Evolutionary conservation across 2,329 filamentous ascomycete genomes (phyloP).

Genomic region (Paecilomyces fulvus): DNA sequence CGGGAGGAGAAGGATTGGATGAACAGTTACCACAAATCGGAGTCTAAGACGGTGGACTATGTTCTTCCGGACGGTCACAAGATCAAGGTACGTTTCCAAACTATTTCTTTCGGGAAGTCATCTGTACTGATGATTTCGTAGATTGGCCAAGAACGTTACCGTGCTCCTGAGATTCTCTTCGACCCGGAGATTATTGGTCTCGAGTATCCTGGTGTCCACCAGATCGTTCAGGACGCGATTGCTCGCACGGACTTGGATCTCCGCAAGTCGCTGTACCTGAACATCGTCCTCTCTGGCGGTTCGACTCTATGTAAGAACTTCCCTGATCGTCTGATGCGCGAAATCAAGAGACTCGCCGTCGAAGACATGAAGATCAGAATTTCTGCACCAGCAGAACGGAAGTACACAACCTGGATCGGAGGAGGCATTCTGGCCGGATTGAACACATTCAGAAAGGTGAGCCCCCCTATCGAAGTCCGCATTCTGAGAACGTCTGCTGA

Average conservation of each 20-base stretch:
- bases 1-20: conserved; percentile 97
- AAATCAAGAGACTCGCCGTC: conserved; percentile 86
- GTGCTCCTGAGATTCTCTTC: conserved; percentile 94
- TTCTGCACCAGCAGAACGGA: conserved; percentile 91
- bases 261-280: conserved; percentile 85
- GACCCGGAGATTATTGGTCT: conserved; percentile 94
- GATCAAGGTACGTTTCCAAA: conserved; percentile 57
- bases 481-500: not conserved
- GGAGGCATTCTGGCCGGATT: conserved; percentile 93
- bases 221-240: conserved; percentile 95
- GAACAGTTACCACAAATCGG: conserved; percentile 59
- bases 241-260: conserved; percentile 92
- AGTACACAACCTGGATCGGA: conserved; percentile 99
- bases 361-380: conserved; percentile 99
- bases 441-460: conserved; percentile 96
- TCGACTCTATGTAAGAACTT: conserved; percentile 96
- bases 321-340: conserved; percentile 80
- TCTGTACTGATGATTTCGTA: conserved; percentile 28
- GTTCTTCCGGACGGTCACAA: conserved; percentile 85
- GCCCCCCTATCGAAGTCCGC: conserved; percentile 14
- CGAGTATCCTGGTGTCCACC: conserved; percentile 93
- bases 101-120: not conserved
- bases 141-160: conserved; percentile 89
- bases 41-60: conserved; percentile 77
- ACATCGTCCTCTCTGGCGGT: conserved; percentile 93